phyloP scores from a whole-genome alignment of 768 basidiomycete species.

The Termitomyces sp. region DNA sequence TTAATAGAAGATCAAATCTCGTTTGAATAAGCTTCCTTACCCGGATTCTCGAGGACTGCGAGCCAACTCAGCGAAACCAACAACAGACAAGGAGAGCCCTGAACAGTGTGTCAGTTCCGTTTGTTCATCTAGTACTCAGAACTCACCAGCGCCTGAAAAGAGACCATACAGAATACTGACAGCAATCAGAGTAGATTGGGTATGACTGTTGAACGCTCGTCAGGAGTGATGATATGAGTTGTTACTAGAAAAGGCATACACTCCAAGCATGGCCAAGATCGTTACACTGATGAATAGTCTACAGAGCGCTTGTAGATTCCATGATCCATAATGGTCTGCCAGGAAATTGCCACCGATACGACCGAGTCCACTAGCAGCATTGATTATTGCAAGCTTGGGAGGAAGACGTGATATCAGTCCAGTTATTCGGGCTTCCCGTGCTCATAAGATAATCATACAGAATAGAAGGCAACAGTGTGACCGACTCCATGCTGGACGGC shows the following conservation, averaged over 20 bases:
- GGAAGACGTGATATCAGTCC: neutral
- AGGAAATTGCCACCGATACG: neutral
- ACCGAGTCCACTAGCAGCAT: slow-evolving; percentile 2
- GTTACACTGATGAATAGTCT: slow-evolving; percentile 31
- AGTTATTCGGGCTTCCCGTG: neutral
- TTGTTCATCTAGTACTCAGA: neutral
- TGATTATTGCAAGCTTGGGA: slow-evolving; percentile 4
- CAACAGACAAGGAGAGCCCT: slow-evolving; percentile 32
- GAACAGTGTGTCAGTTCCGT: neutral
- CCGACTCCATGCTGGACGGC: slow-evolving; percentile 5
- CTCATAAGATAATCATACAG: neutral
- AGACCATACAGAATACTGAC: slow-evolving; percentile 45
- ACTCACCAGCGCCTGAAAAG: slow-evolving; percentile 41
- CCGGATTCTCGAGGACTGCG: slow-evolving; percentile 29
- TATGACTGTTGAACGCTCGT: slow-evolving; percentile 22
- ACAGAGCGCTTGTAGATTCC: slow-evolving; percentile 25
- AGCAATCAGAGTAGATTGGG: slow-evolving; percentile 29
- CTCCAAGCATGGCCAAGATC: slow-evolving; percentile 33
- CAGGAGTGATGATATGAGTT: neutral
- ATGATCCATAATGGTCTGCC: slow-evolving; percentile 1
- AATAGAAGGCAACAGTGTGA: slow-evolving; percentile 1
- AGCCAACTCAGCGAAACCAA: slow-evolving; percentile 26
- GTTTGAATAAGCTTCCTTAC: slow-evolving; percentile 17
- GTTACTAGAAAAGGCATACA: slow-evolving; percentile 22
- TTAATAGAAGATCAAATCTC: neutral